Evolutionary conservation across 441 rosid genomes (phyloP), one percentile per base, ranked within the genome.

Genomic region (Theobroma grandiflorum): DNA sequence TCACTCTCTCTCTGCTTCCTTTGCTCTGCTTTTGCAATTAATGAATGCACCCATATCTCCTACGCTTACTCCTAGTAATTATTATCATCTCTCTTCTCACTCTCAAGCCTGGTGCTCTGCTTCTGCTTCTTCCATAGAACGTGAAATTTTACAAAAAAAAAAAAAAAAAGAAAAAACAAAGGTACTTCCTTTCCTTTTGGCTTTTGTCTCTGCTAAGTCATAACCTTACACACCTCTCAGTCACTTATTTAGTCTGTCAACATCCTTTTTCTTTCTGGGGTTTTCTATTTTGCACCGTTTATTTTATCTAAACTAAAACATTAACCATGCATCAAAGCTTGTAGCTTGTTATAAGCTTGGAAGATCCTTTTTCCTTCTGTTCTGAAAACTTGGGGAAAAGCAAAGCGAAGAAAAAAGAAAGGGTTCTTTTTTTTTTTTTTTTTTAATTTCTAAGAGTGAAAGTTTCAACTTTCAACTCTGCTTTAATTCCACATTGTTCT

Each of bases 41-140:
- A 85, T 86, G 85, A 86, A 83, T 85, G 86, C 82, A 71, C 65
- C 78, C 81, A 35, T 65, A 61, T 52, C 35, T 3, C 66, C 12
- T 11, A 33, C 61, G 22, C 61, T 52, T 15, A 1, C 20, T 33
- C 15, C 73, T 49, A 0, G 47, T 52, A 15, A 45, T 42, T 59
- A 73, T 55, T 72, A n/a, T 35, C 55, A 10, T 16, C 77, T 40
- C 15, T 37, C 14, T 37, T n/a, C 58, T 75, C 65, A 45, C 66
- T 55, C 35, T 16, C 42, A 0, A 2, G 22, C 9, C 74, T 26
- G 8, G 11, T 14, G 15, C 53, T 35, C 37, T 31, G 59, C 3
- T 75, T 26, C 64, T 74, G 40, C 68, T 43, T 10, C 68, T 62
- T 64, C 22, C 80, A 20, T n/a, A 73, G 47, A 68, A 37, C 47